These are phyloP conservation scores for Ophiocordyceps polyrhachis-furcata DNA, from an alignment of 2,329 filamentous ascomycete species.

Conservation along the genomic window DNA sequence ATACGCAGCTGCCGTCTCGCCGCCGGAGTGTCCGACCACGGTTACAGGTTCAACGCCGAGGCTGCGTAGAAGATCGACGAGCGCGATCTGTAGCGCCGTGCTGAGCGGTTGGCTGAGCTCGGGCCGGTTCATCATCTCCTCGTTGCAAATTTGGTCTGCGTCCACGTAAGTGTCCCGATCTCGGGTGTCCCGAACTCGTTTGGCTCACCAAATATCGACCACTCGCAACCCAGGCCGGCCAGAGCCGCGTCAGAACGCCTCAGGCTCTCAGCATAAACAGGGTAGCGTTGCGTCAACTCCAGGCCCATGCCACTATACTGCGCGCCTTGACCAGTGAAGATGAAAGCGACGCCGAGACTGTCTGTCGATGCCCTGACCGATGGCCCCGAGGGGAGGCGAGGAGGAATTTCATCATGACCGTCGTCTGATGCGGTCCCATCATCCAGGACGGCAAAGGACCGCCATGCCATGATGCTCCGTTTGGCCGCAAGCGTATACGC, in stretches of 20 bases:
- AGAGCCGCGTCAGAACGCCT: background rate
- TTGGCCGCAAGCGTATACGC: background rate
- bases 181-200: background rate
- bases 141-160: background rate
- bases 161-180: background rate
- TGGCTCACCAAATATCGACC: background rate
- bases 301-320: constrained; percentile 12
- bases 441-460: background rate
- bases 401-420: background rate
- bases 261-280: constrained; percentile 7
- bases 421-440: background rate
- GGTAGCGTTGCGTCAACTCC: constrained; percentile 4
- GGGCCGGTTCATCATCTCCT: constrained; percentile 3
- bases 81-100: constrained; percentile 10
- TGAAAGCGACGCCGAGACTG: background rate
- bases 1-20: constrained; percentile 21
- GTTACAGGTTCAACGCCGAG: constrained; percentile 14
- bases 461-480: background rate
- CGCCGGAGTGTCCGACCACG: constrained; percentile 27
- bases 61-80: constrained; percentile 10
- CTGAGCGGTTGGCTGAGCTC: constrained; percentile 12
- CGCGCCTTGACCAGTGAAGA: constrained; percentile 16
- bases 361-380: background rate
- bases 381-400: background rate
- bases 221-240: background rate